Percentiles rank a stretch among this genome's conserved stretches.
These are phyloP conservation scores for Datura wrightii DNA, from an alignment of 257 asterid genomes.

Conservation along the genomic window DNA sequence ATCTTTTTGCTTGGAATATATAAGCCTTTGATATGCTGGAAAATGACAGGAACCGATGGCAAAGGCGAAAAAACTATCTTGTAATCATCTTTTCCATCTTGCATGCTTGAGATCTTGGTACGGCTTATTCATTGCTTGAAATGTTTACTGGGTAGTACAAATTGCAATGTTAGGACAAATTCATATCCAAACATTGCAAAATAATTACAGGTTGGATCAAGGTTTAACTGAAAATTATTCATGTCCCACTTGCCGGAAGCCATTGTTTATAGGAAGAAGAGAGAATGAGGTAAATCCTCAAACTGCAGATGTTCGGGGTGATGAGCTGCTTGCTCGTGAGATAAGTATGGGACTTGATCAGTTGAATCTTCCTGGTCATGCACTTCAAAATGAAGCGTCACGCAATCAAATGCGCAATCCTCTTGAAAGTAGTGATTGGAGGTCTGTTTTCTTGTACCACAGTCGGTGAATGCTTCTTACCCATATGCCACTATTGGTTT, in stretches of 20 bases:
- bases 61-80: conserved; percentile 87
- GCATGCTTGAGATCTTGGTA: conserved; percentile 97
- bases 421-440: conserved; percentile 62
- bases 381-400: conserved; percentile 58
- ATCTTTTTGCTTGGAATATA: conserved; percentile 36
- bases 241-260: conserved; percentile 98
- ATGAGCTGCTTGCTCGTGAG: conserved; percentile 94
- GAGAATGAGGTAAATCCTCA: conserved; percentile 53
- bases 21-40: conserved; percentile 37
- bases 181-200: conserved; percentile 26
- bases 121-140: conserved; percentile 33
- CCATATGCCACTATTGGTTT: conserved; percentile 2
- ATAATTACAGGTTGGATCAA: conserved; percentile 84
- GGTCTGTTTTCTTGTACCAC: conserved; percentile 45
- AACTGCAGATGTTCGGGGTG: conserved; percentile 66
- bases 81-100: conserved; percentile 92
- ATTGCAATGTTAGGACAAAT: conserved; percentile 26
- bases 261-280: conserved; percentile 67
- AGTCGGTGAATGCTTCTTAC: conserved; percentile 17
- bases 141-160: conserved; percentile 9
- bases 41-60: conserved; percentile 92
- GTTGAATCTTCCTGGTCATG: conserved; percentile 73
- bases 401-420: conserved; percentile 65
- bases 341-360: conserved; percentile 73
- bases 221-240: conserved; percentile 83